phyloP scores from a whole-genome alignment of 306 rosid species.

The Prunus campanulata region DNA sequence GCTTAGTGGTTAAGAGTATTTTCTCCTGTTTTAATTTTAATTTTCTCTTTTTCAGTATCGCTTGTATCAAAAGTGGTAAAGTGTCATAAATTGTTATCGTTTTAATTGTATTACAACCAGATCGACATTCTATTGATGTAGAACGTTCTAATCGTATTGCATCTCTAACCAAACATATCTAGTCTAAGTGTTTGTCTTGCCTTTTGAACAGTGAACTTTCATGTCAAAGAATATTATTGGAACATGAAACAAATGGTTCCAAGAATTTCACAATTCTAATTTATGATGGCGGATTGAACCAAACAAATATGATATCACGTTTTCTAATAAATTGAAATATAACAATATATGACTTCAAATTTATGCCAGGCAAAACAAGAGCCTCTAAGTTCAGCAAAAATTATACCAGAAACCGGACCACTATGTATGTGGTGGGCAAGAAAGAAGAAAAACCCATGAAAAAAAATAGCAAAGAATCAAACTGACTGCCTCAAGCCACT shows the following conservation, averaged over 20 bases:
- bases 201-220: no score
- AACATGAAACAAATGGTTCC: not conserved
- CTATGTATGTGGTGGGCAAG: conserved; percentile 26
- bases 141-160: no score
- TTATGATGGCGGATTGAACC: conserved; percentile 25
- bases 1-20: no score
- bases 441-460: conserved; percentile 21
- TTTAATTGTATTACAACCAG: no score
- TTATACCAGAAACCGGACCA: conserved; percentile 39
- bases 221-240: no score
- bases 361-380: conserved; percentile 41
- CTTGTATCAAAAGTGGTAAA: no score
- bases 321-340: conserved; percentile 34
- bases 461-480: conserved; percentile 47
- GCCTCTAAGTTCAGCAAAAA: conserved; percentile 43
- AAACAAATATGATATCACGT: conserved; percentile 29
- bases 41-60: no score
- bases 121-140: no score
- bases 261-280: conserved; percentile 26
- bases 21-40: no score
- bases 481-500: conserved; percentile 33
- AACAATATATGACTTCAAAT: conserved; percentile 28
- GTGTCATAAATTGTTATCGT: no score
- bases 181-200: no score
- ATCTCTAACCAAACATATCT: no score